These are phyloP conservation scores for Ganoderma meredithae DNA, from an alignment of 1,284 basidiomycete species.

Conservation along the genomic window DNA sequence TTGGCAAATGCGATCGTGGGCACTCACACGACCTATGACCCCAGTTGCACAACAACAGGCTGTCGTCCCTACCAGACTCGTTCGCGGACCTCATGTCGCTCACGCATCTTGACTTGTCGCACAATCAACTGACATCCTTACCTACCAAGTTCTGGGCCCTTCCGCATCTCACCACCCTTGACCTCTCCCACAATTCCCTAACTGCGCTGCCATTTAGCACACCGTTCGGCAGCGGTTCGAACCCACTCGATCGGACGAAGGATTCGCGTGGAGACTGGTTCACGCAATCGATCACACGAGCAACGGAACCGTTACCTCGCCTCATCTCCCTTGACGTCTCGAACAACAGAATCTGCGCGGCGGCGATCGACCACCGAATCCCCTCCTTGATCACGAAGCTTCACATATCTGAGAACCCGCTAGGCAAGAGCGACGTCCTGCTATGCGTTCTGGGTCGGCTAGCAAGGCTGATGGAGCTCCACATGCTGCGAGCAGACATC, in stretches of 20 bases:
- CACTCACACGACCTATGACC: background rate
- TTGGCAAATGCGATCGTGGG: background rate
- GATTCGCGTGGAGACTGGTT: slow-evolving; percentile 60
- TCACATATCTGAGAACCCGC: slow-evolving; percentile 51
- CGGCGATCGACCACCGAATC: slow-evolving; percentile 55
- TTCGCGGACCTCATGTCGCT: slow-evolving; percentile 72
- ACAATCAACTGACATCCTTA: slow-evolving; percentile 68
- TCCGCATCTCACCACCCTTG: slow-evolving; percentile 67
- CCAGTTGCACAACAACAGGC: slow-evolving; percentile 78
- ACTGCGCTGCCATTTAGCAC: slow-evolving; percentile 64
- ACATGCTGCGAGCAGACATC: slow-evolving; percentile 62
- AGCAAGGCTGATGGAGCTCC: slow-evolving; percentile 63
- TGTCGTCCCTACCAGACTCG: slow-evolving; percentile 63
- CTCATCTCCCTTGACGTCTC: slow-evolving; percentile 67
- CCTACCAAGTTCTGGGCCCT: slow-evolving; percentile 72
- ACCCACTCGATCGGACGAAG: slow-evolving; percentile 37
- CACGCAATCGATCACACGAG: slow-evolving; percentile 63
- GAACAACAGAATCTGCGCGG: slow-evolving; percentile 65
- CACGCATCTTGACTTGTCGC: slow-evolving; percentile 71
- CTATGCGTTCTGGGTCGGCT: slow-evolving; percentile 57
- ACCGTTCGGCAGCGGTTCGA: slow-evolving; percentile 51
- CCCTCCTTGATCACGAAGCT: slow-evolving; percentile 44
- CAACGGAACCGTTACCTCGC: slow-evolving; percentile 67
- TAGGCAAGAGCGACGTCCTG: slow-evolving; percentile 45
- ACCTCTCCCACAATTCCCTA: slow-evolving; percentile 75